Evolutionary conservation across 2,329 filamentous ascomycete species (phyloP).

Genomic region (Periconia sp.): DNA sequence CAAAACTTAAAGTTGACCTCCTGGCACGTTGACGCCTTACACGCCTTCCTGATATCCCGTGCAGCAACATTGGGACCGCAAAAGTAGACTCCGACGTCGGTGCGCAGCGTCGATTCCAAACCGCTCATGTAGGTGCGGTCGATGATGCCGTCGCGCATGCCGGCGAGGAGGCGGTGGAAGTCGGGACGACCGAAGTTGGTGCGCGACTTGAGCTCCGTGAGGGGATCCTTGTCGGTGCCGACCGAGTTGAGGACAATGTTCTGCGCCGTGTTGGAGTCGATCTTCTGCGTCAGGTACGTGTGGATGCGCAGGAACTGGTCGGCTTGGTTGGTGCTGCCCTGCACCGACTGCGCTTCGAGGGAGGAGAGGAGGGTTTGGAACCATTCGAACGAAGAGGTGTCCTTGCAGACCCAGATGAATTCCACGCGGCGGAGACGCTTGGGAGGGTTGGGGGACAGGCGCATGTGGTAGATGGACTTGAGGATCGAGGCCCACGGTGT

Average conservation of each 20-base stretch:
- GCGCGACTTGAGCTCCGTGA: constrained; percentile 85
- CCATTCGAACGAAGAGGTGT: constrained; percentile 96
- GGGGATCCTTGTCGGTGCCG: constrained; percentile 80
- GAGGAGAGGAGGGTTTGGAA: constrained; percentile 93
- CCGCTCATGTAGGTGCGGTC: constrained; percentile 84
- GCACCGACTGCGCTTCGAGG: constrained; percentile 80
- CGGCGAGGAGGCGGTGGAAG: constrained; percentile 75
- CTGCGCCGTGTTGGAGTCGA: constrained; percentile 88
- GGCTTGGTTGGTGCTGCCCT: constrained; percentile 58
- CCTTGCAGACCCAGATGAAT: constrained; percentile 98
- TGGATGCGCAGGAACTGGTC: constrained; percentile 93
- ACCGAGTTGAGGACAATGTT: constrained; percentile 98
- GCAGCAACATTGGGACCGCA: constrained; percentile 84
- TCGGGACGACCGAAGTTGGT: constrained; percentile 96
- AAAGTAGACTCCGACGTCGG: constrained; percentile 95
- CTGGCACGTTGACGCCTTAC: constrained; percentile 68
- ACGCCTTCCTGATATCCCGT: constrained; percentile 80
- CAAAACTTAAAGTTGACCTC: constrained; percentile 96
- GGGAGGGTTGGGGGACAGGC: constrained; percentile 85
- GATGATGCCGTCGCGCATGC: constrained; percentile 85
- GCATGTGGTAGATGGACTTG: constrained; percentile 98
- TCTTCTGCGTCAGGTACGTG: constrained; percentile 92
- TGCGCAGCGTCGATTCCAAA: constrained; percentile 72
- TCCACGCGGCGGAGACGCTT: constrained; percentile 89
- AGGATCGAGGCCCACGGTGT: constrained; percentile 85